Base-by-base conservation (phyloP, 1,284 basidiomycete species). In the Stereum hirsutum region DNA sequence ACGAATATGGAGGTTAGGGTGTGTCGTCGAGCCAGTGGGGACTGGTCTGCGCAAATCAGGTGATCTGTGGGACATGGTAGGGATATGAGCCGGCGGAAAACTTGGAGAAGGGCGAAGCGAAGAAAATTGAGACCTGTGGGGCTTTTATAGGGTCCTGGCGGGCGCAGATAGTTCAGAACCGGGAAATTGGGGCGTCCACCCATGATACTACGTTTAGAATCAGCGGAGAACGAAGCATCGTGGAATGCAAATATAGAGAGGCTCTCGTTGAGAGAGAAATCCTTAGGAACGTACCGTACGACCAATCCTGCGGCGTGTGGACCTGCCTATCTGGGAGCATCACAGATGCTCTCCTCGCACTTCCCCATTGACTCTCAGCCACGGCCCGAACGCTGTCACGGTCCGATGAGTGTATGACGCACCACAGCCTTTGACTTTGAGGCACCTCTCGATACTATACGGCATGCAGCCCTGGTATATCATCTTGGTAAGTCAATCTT, bases 1-100 rank as follows among this genome's bases (percentile, higher is more conserved):
- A 12, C 83, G 74, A 30, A 87, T 72, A 55, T 86, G 76, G 43
- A 79, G 70, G 39, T 72, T 64, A 28, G 76, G 75, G 49, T 80
- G 78, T 0, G 78, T 80, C 19, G 49, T 51, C n/a, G 42, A 45
- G 12, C 45, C 42, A n/a, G 38, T 25, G 26, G 43, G 46, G 21
- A 41, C 39, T 36, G 39, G 30, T 20, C 41, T 33, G 28, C 43
- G 43, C 23, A 38, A 24, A 8, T 23, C 26, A 21, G 40, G 41
- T 15, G 44, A n/a, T n/a, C 35, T 27, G 33, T 44, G 46, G 31
- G 49, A 45, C 48, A 50, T 50, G 34, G n/a, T 20, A n/a, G 35
- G 39, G 3, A 12, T 28, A 31, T 6, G 33, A 40, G 30, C 32
- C 35, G 15, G 38, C n/a, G n/a, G 32, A 15, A 4, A 26, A 17